These are phyloP conservation scores for Rhodocollybia butyracea DNA, from an alignment of 768 basidiomycete genomes.

Conservation along the genomic window DNA sequence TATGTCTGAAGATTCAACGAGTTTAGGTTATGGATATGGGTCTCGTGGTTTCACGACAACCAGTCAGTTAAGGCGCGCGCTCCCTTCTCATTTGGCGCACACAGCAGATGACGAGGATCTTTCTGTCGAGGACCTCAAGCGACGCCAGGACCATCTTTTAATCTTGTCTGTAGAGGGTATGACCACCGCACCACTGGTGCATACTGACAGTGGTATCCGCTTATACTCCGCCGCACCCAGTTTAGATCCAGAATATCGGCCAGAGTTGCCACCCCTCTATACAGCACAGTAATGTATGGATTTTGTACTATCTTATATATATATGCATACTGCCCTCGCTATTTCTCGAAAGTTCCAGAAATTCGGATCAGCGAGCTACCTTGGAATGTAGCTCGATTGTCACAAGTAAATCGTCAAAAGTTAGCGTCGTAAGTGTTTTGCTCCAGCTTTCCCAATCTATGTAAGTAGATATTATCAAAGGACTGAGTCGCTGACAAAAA, in stretches of 20 bases:
- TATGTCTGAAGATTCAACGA: background rate
- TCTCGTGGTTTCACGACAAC: too few species aligned
- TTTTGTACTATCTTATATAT: background rate
- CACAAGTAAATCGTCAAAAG: too few species aligned
- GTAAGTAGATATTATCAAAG: too few species aligned
- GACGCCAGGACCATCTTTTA: background rate
- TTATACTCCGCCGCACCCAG: background rate
- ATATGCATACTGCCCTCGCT: background rate
- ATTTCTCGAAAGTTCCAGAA: too few species aligned
- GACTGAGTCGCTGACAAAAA: too few species aligned
- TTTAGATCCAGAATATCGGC: background rate
- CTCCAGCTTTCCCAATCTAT: too few species aligned
- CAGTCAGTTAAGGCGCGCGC: too few species aligned
- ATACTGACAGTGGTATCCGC: constrained; percentile 7
- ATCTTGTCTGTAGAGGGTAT: background rate
- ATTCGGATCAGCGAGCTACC: too few species aligned
- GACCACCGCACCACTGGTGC: background rate
- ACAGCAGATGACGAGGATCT: background rate
- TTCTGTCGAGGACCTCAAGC: constrained; percentile 1
- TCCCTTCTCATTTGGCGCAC: too few species aligned
- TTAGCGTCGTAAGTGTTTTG: too few species aligned
- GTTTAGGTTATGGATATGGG: background rate
- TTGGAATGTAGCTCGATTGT: too few species aligned
- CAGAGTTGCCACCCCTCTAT: constrained; percentile 5
- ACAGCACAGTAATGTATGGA: background rate